phyloP scores from a whole-genome alignment of 75 land plant species.

The Cryptomeria japonica region DNA sequence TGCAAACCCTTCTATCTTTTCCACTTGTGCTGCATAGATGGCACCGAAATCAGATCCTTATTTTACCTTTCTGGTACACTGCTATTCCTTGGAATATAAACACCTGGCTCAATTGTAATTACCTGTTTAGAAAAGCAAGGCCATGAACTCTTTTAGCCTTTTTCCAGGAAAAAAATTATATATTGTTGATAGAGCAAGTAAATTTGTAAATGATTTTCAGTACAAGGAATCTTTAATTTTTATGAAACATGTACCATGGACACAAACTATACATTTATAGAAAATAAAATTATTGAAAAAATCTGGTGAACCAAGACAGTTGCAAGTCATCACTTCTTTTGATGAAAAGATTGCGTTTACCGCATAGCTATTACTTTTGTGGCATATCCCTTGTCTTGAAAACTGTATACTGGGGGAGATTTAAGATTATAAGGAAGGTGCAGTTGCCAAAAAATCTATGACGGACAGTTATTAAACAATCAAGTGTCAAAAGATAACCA shows the following conservation, averaged over 20 bases:
- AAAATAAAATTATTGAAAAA: background rate
- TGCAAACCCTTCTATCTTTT: background rate
- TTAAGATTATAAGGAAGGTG: background rate
- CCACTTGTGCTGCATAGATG: background rate
- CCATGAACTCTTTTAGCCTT: background rate
- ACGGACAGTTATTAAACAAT: background rate
- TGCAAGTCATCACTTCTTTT: background rate
- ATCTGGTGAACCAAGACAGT: background rate
- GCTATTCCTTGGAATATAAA: constrained; percentile 65
- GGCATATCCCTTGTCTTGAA: background rate
- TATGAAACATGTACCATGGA: background rate
- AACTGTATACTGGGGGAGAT: background rate
- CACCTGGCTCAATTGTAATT: constrained; percentile 93
- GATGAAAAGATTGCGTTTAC: background rate
- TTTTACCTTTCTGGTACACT: constrained; percentile 70
- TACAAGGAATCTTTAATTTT: background rate
- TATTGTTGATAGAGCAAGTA: background rate
- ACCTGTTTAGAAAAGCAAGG: constrained; percentile 39
- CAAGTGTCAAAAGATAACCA: background rate
- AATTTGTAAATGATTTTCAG: background rate
- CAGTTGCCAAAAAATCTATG: background rate
- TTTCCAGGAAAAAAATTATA: background rate
- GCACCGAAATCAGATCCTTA: background rate
- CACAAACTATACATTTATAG: background rate
- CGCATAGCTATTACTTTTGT: background rate